Percentiles rank a stretch among this genome's conserved stretches.
Conservation (phyloP, 164 flowering plant species). For the Stephania cephalantha region DNA sequence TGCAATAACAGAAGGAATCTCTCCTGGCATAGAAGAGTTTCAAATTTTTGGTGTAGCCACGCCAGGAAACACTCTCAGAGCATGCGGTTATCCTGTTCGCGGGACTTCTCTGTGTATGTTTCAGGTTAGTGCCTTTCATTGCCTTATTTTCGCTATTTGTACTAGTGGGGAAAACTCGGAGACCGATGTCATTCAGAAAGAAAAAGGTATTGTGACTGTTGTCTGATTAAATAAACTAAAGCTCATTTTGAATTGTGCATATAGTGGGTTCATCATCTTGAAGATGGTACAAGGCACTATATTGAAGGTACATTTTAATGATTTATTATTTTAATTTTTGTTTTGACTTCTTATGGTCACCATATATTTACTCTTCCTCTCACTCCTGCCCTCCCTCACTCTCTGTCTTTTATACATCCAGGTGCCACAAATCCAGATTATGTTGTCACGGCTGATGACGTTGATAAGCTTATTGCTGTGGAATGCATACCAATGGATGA, state of each 20-base stretch:
- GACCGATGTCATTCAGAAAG: too few relatives aligned
- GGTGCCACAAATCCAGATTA: conserved; percentile 98
- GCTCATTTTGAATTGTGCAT: conserved; percentile 13
- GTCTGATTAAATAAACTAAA: conserved; percentile 3
- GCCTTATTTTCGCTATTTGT: neutral
- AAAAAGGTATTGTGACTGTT: neutral
- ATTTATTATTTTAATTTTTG: neutral
- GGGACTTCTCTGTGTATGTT: conserved; percentile 95
- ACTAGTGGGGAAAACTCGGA: too few relatives aligned
- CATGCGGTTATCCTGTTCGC: conserved; percentile 82
- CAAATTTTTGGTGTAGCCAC: conserved; percentile 87
- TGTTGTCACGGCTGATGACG: conserved; percentile 94
- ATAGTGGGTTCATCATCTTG: conserved; percentile 96
- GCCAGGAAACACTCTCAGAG: conserved; percentile 73
- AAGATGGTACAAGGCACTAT: conserved; percentile 81
- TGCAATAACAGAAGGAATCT: conserved; percentile 31
- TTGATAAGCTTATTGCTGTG: conserved; percentile 83
- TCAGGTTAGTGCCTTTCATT: conserved; percentile 47
- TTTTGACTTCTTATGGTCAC: neutral
- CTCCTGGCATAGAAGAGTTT: conserved; percentile 79
- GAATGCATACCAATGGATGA: conserved; percentile 97
- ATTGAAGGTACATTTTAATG: conserved; percentile 61
- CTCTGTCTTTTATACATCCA: conserved; percentile 24
- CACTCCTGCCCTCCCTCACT: too few relatives aligned
- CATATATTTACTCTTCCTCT: neutral